phyloP scores from a whole-genome alignment of 768 basidiomycete species.

The Leccinum subgranulosum region DNA sequence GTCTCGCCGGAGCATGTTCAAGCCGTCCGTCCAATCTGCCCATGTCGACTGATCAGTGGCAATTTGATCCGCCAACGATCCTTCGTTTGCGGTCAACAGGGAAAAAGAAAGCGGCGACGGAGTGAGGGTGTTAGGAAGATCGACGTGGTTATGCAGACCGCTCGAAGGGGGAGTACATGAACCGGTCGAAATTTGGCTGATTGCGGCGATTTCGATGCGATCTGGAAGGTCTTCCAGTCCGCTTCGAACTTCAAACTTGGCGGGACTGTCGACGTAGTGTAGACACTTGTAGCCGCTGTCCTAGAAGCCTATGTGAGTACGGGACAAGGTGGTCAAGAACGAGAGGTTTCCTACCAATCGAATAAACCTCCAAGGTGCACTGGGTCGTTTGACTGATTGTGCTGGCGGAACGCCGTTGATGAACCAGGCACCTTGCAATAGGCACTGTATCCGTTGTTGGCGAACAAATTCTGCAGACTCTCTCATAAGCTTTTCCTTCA shows the following conservation, averaged over 20 bases:
- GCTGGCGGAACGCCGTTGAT: constrained; percentile 66
- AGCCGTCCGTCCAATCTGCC: constrained; percentile 93
- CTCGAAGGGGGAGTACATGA: constrained; percentile 70
- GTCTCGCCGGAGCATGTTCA: constrained; percentile 82
- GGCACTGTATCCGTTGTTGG: constrained; percentile 83
- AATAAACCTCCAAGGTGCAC: constrained; percentile 81
- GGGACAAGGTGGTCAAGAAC: neutral
- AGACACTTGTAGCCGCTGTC: constrained; percentile 75
- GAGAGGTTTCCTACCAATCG: constrained; percentile 55
- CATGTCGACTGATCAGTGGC: constrained; percentile 75
- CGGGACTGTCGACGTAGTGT: constrained; percentile 81
- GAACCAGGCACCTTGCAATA: constrained; percentile 92
- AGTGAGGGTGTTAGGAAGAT: constrained; percentile 52
- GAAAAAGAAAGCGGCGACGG: constrained; percentile 77
- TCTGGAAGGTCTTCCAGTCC: constrained; percentile 88
- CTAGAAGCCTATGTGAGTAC: constrained; percentile 36
- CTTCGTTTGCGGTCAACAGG: constrained; percentile 64
- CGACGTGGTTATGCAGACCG: constrained; percentile 57
- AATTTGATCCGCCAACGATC: constrained; percentile 73
- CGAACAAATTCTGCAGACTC: constrained; percentile 90
- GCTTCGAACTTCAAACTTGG: constrained; percentile 73
- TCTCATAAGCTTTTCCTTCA: constrained; percentile 81
- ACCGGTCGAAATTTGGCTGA: constrained; percentile 77
- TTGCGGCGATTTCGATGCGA: constrained; percentile 73
- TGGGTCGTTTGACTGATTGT: constrained; percentile 51